phyloP scores from a whole-genome alignment of 352 stramenopile genomes.

The Stramenopiles sp. region DNA sequence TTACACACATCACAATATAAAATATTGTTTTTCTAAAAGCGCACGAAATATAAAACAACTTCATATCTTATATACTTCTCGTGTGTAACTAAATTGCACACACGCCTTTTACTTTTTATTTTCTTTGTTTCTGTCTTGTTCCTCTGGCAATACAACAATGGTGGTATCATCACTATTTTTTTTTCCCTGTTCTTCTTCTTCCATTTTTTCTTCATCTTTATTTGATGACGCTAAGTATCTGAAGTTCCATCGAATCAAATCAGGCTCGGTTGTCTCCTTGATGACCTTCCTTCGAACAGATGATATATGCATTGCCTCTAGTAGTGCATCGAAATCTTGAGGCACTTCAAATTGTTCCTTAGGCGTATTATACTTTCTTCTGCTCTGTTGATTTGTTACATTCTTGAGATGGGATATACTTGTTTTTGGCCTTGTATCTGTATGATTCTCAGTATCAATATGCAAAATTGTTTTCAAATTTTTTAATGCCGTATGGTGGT shows the following conservation, averaged over 20 bases:
- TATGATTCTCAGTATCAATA: neutral
- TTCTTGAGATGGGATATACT: neutral
- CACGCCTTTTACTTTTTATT: no score
- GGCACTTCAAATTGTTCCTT: neutral
- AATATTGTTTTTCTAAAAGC: no score
- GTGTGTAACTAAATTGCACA: no score
- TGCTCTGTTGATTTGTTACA: neutral
- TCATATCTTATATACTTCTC: no score
- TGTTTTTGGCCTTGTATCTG: neutral
- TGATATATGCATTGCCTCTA: slow-evolving; percentile 2
- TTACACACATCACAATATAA: no score
- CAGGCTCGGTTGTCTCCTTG: neutral
- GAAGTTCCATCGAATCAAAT: neutral
- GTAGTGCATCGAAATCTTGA: neutral
- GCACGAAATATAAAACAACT: no score
- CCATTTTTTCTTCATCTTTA: neutral
- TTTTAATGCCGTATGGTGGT: neutral
- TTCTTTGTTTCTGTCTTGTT: no score
- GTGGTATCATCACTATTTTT: neutral
- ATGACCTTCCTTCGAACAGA: neutral
- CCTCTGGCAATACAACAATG: no score
- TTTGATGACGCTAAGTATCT: neutral
- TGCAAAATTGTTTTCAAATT: slow-evolving; percentile 2
- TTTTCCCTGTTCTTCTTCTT: neutral
- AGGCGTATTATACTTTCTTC: neutral